Conservation (phyloP, 2,329 filamentous ascomycete genomes). For the Geosmithia morbida region DNA sequence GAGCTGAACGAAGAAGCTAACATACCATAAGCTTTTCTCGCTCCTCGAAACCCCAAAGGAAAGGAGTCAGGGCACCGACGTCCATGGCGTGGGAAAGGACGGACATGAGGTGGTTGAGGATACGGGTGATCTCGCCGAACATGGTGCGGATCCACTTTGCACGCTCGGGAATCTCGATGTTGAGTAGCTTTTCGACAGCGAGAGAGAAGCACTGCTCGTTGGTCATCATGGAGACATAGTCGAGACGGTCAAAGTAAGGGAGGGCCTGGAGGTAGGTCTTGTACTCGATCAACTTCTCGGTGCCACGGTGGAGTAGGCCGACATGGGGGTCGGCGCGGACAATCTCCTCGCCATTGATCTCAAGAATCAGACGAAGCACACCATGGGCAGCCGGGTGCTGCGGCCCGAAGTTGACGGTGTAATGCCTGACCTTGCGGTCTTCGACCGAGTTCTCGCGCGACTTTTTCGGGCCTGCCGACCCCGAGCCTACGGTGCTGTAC, state of each 20-base stretch:
- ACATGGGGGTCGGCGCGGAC: slow-evolving; percentile 94
- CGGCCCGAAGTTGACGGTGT: slow-evolving; percentile 98
- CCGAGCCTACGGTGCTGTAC: slow-evolving; percentile 29
- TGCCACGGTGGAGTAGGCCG: slow-evolving; percentile 87
- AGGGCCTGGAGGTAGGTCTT: slow-evolving; percentile 97
- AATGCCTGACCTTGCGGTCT: slow-evolving; percentile 85
- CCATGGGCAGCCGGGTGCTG: slow-evolving; percentile 98
- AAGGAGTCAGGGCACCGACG: slow-evolving; percentile 92
- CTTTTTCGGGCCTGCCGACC: slow-evolving; percentile 23
- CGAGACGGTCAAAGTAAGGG: slow-evolving; percentile 96
- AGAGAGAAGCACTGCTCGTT: slow-evolving; percentile 97
- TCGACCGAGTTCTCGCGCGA: slow-evolving; percentile 31
- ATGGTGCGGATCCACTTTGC: slow-evolving; percentile 95
- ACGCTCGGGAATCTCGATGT: slow-evolving; percentile 86
- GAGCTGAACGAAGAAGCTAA: background rate
- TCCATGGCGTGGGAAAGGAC: slow-evolving; percentile 97
- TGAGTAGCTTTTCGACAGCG: slow-evolving; percentile 94
- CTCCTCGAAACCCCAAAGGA: slow-evolving; percentile 99
- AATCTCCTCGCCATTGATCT: slow-evolving; percentile 96
- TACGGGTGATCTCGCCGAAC: slow-evolving; percentile 87
- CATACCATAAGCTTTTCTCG: slow-evolving; percentile 98
- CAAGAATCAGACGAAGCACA: slow-evolving; percentile 91
- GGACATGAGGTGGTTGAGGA: slow-evolving; percentile 97
- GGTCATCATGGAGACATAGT: slow-evolving; percentile 99
- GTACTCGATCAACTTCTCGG: slow-evolving; percentile 99